Conservation (phyloP, 495 filamentous ascomycete genomes). For the Trichodelitschia bisporula region DNA sequence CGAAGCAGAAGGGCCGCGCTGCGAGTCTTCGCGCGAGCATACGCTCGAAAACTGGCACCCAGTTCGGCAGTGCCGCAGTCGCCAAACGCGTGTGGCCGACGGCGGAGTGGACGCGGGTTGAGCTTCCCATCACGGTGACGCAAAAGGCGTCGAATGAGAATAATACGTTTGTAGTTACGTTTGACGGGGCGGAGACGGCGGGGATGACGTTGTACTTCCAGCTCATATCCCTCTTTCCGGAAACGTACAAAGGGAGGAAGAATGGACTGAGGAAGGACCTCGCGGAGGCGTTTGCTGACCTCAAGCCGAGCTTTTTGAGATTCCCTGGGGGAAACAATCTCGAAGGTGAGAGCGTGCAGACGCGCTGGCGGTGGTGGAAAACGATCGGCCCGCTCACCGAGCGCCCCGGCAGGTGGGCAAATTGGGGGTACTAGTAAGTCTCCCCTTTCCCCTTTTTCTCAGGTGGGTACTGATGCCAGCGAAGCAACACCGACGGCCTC, state of each 20-base stretch:
- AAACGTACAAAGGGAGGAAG: slow-evolving; percentile 32
- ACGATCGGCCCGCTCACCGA: slow-evolving; percentile 39
- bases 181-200: slow-evolving; percentile 23
- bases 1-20: slow-evolving; percentile 2
- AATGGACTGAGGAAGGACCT: slow-evolving; percentile 40
- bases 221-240: slow-evolving; percentile 40
- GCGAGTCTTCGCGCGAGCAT: slow-evolving; percentile 6
- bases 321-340: slow-evolving; percentile 44
- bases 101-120: slow-evolving; percentile 8
- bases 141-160: slow-evolving; percentile 27
- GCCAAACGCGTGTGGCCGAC: slow-evolving; percentile 3
- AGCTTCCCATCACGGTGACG: slow-evolving; percentile 10
- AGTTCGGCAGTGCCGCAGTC: slow-evolving; percentile 4
- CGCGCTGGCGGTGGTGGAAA: slow-evolving; percentile 41
- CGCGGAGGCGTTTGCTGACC: slow-evolving; percentile 24
- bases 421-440: slow-evolving; percentile 28
- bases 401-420: slow-evolving; percentile 31
- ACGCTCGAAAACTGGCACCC: slow-evolving; percentile 12
- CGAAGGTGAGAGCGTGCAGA: slow-evolving; percentile 11
- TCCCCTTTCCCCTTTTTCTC: not conserved
- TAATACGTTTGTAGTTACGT: slow-evolving; percentile 38
- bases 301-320: slow-evolving; percentile 32
- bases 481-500: slow-evolving; percentile 29
- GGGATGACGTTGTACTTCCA: slow-evolving; percentile 32
- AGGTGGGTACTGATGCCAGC: too few relatives aligned